Conservation (phyloP, 257 asterid species). For the Solanum lycopersicoides region DNA sequence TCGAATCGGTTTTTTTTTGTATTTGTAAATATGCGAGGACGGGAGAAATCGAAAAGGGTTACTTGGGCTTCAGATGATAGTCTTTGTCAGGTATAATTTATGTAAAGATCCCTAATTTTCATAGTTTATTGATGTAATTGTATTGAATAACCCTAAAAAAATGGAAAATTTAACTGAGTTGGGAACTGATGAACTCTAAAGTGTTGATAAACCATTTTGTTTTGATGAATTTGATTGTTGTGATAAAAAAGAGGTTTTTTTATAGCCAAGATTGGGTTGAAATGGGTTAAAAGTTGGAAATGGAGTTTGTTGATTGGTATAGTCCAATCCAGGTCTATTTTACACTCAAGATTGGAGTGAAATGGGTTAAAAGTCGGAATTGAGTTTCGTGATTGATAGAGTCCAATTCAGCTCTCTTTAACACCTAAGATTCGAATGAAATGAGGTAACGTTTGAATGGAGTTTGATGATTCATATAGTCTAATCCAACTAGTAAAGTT, state of each 20-base stretch:
- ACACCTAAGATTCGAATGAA: neutral
- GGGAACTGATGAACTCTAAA: neutral
- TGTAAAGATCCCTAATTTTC: constrained; percentile 9
- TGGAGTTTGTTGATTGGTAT: neutral
- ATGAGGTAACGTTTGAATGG: neutral
- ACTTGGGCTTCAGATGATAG: constrained; percentile 87
- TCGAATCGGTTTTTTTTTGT: constrained; percentile 14
- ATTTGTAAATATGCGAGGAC: constrained; percentile 60
- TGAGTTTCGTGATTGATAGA: neutral
- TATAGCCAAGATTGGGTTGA: neutral
- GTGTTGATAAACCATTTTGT: neutral
- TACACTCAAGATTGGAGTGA: neutral
- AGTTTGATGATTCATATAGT: neutral
- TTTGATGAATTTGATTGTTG: neutral
- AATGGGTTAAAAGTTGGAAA: neutral
- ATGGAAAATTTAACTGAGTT: neutral
- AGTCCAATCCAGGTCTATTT: neutral
- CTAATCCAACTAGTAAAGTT: neutral
- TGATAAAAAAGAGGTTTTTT: neutral
- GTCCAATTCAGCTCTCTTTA: neutral
- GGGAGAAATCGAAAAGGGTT: constrained; percentile 82
- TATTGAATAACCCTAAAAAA: neutral
- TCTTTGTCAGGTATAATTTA: constrained; percentile 84
- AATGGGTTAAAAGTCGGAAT: neutral
- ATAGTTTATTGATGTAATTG: neutral